Evolutionary conservation across 331 rosid genomes (phyloP).

Genomic region (Pyrus hybrid): DNA sequence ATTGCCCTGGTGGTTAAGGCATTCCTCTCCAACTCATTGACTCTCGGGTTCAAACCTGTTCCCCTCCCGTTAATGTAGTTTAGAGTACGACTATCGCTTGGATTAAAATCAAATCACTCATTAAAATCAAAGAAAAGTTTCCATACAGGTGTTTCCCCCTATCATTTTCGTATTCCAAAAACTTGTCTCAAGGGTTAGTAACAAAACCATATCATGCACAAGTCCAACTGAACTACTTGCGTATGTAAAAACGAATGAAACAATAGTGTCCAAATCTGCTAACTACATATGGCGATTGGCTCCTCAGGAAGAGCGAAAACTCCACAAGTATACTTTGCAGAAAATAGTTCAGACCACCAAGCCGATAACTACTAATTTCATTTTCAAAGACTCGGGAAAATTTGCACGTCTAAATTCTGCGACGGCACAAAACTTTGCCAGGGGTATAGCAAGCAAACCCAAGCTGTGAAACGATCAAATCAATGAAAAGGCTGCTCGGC

Average conservation of each 20-base stretch:
- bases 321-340: neutral
- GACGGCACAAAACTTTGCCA: slow-evolving; percentile 38
- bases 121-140: no score
- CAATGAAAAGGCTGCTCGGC: slow-evolving; percentile 48
- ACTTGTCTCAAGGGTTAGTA: neutral
- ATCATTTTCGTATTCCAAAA: no score
- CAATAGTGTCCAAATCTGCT: slow-evolving; percentile 3
- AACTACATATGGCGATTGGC: slow-evolving; percentile 27
- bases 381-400: slow-evolving; percentile 7
- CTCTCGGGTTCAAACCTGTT: no score
- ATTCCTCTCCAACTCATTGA: no score
- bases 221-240: neutral
- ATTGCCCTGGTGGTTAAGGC: no score
- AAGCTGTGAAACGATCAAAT: slow-evolving; percentile 35
- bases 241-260: neutral
- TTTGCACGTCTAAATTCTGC: slow-evolving; percentile 33
- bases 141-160: no score
- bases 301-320: slow-evolving; percentile 7
- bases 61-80: no score
- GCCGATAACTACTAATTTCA: slow-evolving; percentile 14
- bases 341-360: slow-evolving; percentile 4
- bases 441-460: slow-evolving; percentile 38
- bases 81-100: no score
- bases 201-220: neutral
- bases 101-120: no score